Percentiles rank a stretch among this genome's conserved stretches.
Conservation (phyloP, 192 early-diverging fungal genomes). For the Podila clonocystis region DNA sequence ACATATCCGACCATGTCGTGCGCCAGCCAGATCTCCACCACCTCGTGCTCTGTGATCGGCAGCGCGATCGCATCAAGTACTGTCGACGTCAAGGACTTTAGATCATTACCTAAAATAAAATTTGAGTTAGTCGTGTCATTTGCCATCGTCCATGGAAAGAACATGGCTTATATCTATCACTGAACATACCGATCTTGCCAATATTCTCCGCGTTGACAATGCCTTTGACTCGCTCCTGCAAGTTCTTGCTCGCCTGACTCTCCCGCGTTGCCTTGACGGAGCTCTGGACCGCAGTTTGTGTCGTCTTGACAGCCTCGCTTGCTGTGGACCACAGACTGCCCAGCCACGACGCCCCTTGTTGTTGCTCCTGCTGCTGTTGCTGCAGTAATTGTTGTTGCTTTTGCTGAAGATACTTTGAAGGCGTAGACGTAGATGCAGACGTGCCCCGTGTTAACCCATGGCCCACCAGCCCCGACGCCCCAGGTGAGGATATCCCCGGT, state of each 20-base stretch:
- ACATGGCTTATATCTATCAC: background rate
- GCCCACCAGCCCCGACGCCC: too few species aligned
- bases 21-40: constrained; percentile 68
- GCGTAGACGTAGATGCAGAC: constrained; percentile 37
- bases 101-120: constrained; percentile 51
- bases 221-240: constrained; percentile 63
- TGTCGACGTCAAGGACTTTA: constrained; percentile 58
- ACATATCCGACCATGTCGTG: constrained; percentile 66
- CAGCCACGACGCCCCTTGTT: constrained; percentile 53
- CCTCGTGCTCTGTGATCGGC: constrained; percentile 67
- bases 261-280: constrained; percentile 61
- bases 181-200: constrained; percentile 61
- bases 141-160: background rate
- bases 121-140: background rate
- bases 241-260: constrained; percentile 54
- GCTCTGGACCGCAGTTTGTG: constrained; percentile 60
- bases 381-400: constrained; percentile 14
- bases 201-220: constrained; percentile 68
- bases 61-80: constrained; percentile 67
- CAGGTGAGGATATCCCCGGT: too few species aligned
- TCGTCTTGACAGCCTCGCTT: constrained; percentile 65
- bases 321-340: constrained; percentile 64
- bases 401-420: constrained; percentile 21
- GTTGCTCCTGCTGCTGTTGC: constrained; percentile 27
- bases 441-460: background rate